These are phyloP conservation scores for Bromus sterilis DNA, from an alignment of 176 grass and related monocot genomes.

Conservation along the genomic window DNA sequence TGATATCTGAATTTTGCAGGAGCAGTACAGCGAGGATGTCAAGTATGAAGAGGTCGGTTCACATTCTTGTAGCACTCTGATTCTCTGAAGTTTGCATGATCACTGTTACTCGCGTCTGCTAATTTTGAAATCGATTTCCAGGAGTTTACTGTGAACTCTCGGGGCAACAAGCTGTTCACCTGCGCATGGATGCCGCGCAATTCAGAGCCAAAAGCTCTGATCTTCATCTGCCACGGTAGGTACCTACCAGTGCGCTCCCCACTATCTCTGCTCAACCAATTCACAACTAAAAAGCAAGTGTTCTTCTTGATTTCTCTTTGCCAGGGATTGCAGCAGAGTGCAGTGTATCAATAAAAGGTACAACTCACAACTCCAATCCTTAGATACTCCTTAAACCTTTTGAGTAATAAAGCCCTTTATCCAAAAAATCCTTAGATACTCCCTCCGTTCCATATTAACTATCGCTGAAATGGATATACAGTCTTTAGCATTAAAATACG, in stretches of 20 bases:
- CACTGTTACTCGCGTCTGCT: not conserved
- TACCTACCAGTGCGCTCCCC: not conserved
- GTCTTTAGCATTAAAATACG: too few species aligned
- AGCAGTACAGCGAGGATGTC: not conserved
- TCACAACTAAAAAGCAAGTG: not conserved
- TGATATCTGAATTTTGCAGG: not conserved
- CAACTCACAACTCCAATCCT: not conserved
- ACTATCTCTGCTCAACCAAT: not conserved
- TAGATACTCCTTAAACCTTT: too few species aligned
- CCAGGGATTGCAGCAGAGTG: constrained; percentile 53
- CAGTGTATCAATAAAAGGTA: constrained; percentile 64
- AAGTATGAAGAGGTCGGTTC: constrained; percentile 31
- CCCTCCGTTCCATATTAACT: too few species aligned
- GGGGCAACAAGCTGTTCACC: constrained; percentile 44
- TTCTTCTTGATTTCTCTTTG: not conserved
- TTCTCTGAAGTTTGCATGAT: not conserved
- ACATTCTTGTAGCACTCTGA: not conserved
- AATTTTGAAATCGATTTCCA: not conserved
- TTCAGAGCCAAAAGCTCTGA: constrained; percentile 36
- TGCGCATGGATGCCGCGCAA: constrained; percentile 41
- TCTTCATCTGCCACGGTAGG: constrained; percentile 55
- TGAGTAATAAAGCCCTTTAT: too few species aligned
- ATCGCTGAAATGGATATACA: too few species aligned
- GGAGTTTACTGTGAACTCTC: constrained; percentile 48
- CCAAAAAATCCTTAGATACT: too few species aligned